Evolutionary conservation across 441 rosid species (phyloP), one percentile per base, ranked within the genome.

Genomic region (Mallotus japonicus): DNA sequence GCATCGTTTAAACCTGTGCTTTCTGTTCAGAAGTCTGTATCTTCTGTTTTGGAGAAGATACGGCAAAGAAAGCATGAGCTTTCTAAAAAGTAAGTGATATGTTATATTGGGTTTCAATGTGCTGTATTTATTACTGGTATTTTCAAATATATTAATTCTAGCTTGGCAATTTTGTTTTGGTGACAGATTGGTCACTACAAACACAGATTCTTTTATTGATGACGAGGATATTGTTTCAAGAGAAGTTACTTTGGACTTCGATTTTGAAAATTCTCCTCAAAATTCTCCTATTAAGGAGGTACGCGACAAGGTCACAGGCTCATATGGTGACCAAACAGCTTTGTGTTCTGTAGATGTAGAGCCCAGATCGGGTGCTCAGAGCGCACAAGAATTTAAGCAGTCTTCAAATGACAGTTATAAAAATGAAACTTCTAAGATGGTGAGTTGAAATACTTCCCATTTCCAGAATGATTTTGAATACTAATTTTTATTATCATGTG

Each of bases 21-120:
- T 34, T 37, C 85, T 51, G 90, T 90, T 71, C 86, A 86, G 40
- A 93, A 88, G 81, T 90, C 96, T 1, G 88, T 95, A 77, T 91
- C 98, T 62, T 87, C 93, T 16, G 78, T 95, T 76, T 71, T 93
- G 84, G 97, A 91, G 84, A 95, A 91, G 85, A 93, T 95, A 70
- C 78, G 99, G 15, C 74, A 77, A 76, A 89, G 99, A 75, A 95
- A 86, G 84, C 89, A 80, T 58, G 98, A 89, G 82, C 79, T 93
- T 76, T 82, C 88, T 9, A 85, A 83, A 78, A 91, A 80, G 99
- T 91, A 79, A 84, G 95, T 74, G 28, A 61, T 28, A 24, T 50
- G 37, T 51, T 73, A 42, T 57, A 46, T 64, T 63, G 32, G 32
- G 3, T 60, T 24, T 13, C 53, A 46, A 11, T 42, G 75, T 65